Conservation (phyloP, 306 rosid species). For the Lathyrus tuberosus region DNA sequence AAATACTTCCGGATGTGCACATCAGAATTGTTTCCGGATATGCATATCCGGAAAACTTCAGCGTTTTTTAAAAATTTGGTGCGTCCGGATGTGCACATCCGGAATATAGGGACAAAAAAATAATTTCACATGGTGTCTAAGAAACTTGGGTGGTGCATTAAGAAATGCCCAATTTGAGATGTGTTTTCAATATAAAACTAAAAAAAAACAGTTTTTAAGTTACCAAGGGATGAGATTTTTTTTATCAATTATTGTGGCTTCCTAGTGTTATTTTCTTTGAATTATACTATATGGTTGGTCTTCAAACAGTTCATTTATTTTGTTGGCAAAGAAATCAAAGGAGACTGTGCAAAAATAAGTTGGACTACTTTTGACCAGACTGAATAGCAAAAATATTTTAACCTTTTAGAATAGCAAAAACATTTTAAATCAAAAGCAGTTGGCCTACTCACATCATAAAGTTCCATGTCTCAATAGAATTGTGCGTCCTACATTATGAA, state of each 20-base stretch:
- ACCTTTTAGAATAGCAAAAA: neutral
- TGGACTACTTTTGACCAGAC: neutral
- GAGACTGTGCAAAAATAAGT: slow-evolving; percentile 12
- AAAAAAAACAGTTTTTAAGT: neutral
- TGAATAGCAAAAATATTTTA: slow-evolving; percentile 7
- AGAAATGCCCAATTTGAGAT: no score
- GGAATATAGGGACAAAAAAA: no score
- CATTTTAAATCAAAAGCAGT: slow-evolving; percentile 7
- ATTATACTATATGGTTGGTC: neutral
- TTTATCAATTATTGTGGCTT: neutral
- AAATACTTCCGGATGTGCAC: no score
- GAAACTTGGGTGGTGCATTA: no score
- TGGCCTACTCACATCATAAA: slow-evolving; percentile 22
- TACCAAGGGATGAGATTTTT: neutral
- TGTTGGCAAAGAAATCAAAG: slow-evolving; percentile 18
- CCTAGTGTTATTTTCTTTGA: neutral
- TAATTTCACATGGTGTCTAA: no score
- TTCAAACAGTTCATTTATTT: neutral
- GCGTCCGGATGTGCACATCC: no score
- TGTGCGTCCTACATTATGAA: slow-evolving; percentile 2
- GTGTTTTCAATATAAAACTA: neutral
- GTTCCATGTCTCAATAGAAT: slow-evolving; percentile 20
- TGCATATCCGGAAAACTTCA: no score
- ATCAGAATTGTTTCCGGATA: no score
- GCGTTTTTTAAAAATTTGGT: no score